phyloP scores from a whole-genome alignment of 2,329 filamentous ascomycete genomes.

The Dichotomopilus funicola region DNA sequence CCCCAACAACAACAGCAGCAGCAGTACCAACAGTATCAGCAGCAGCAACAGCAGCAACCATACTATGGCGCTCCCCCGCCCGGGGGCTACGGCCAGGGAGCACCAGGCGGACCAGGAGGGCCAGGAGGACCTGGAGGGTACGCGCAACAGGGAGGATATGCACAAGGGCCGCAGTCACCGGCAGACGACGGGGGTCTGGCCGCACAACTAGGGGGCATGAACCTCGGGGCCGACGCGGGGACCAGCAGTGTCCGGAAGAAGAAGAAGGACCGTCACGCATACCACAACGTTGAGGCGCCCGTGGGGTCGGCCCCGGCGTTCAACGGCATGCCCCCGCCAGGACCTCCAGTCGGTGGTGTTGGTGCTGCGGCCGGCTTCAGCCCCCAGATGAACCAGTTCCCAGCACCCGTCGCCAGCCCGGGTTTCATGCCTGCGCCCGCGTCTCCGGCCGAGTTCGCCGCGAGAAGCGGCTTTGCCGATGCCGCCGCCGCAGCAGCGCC shows the following conservation, averaged over 20 bases:
- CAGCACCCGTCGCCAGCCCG: conserved; percentile 45
- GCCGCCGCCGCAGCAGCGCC: conserved; percentile 21
- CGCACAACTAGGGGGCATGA: conserved; percentile 73
- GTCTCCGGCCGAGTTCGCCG: conserved; percentile 41
- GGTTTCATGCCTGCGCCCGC: conserved; percentile 43
- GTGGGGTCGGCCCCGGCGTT: conserved; percentile 61
- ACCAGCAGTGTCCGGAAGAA: conserved; percentile 54
- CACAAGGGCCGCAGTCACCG: conserved; percentile 23
- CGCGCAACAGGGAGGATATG: conserved; percentile 25
- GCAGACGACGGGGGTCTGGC: conserved; percentile 46
- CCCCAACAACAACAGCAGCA: conserved; percentile 22
- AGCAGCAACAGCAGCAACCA: conserved; percentile 20
- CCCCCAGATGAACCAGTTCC: conserved; percentile 52
- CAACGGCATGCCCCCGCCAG: conserved; percentile 58
- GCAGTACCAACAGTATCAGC: no score
- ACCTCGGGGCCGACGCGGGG: conserved; percentile 44
- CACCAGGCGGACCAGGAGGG: conserved; percentile 28
- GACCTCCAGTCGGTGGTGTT: conserved; percentile 23
- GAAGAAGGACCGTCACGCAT: conserved; percentile 93
- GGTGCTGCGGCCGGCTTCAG: conserved; percentile 37
- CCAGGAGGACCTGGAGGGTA: conserved; percentile 23
- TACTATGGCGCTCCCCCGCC: conserved; percentile 29
- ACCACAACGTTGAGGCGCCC: conserved; percentile 75
- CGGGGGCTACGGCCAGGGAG: conserved; percentile 15
- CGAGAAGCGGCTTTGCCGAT: conserved; percentile 33